Conservation (phyloP, 139 green algal genomes). For the Chlorella sorokiniana region DNA sequence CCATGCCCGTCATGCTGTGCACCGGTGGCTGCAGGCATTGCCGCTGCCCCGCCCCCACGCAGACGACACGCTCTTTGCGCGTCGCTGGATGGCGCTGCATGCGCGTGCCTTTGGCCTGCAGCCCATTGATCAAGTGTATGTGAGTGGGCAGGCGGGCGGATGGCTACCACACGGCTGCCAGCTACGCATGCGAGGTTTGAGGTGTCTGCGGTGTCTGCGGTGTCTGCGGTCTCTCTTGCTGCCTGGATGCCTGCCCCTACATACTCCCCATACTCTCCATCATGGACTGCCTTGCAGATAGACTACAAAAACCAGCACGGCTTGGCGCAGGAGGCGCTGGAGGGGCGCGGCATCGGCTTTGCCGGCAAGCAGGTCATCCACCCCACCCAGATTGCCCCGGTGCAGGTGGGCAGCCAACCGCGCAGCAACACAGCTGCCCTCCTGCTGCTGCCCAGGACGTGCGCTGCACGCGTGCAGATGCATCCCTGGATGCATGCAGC, state of each 20-base stretch:
- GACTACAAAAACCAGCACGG: constrained; percentile 34
- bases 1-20: too few relatives aligned
- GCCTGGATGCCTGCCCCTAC: not conserved
- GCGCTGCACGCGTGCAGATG: too few relatives aligned
- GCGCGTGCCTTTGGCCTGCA: constrained; percentile 35
- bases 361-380: constrained; percentile 54
- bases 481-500: too few relatives aligned
- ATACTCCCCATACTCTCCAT: not conserved
- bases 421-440: not conserved
- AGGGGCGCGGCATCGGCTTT: constrained; percentile 33
- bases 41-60: not conserved
- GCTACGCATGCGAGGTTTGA: too few relatives aligned
- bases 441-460: not conserved
- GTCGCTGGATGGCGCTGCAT: constrained; percentile 29
- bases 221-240: not conserved
- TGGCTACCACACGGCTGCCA: too few relatives aligned
- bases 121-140: constrained; percentile 50
- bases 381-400: constrained; percentile 11
- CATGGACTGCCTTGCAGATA: constrained; percentile 32
- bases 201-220: too few relatives aligned
- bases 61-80: constrained; percentile 28
- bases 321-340: constrained; percentile 26
- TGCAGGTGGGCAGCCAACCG: not conserved
- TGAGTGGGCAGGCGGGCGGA: too few relatives aligned
- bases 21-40: too few relatives aligned